Conservation (phyloP, 306 rosid genomes). For the Prunus fruticosa region DNA sequence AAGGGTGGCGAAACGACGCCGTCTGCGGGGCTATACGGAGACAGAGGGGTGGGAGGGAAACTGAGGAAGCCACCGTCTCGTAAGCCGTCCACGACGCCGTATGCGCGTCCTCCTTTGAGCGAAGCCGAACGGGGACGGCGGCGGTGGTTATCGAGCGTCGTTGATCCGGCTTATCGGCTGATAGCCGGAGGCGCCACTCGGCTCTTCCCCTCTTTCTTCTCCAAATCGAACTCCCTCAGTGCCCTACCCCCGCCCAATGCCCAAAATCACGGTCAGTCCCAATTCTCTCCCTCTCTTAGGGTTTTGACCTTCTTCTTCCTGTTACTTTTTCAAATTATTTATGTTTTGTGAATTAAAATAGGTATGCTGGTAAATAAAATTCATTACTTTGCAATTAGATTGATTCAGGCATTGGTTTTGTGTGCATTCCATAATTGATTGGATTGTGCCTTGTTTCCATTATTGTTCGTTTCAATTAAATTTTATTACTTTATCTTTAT, state of each 20-base stretch:
- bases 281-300: conserved; percentile 3
- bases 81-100: conserved; percentile 40
- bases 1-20: conserved; percentile 13
- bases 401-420: neutral
- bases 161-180: conserved; percentile 75
- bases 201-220: conserved; percentile 54
- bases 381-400: neutral
- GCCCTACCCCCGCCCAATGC: conserved; percentile 23
- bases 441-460: neutral
- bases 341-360: neutral
- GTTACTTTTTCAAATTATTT: neutral
- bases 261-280: conserved; percentile 38
- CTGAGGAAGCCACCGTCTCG: conserved; percentile 33
- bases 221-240: conserved; percentile 19
- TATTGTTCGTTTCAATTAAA: neutral
- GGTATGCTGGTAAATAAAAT: neutral
- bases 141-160: conserved; percentile 70
- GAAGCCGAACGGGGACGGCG: conserved; percentile 21
- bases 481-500: neutral
- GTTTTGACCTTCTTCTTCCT: neutral
- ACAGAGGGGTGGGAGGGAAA: conserved; percentile 49
- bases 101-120: conserved; percentile 41
- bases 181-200: conserved; percentile 61
- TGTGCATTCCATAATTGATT: neutral
- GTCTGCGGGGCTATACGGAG: conserved; percentile 12